These are phyloP conservation scores for Galerina marginata DNA, from an alignment of 768 basidiomycete genomes.

Conservation along the genomic window DNA sequence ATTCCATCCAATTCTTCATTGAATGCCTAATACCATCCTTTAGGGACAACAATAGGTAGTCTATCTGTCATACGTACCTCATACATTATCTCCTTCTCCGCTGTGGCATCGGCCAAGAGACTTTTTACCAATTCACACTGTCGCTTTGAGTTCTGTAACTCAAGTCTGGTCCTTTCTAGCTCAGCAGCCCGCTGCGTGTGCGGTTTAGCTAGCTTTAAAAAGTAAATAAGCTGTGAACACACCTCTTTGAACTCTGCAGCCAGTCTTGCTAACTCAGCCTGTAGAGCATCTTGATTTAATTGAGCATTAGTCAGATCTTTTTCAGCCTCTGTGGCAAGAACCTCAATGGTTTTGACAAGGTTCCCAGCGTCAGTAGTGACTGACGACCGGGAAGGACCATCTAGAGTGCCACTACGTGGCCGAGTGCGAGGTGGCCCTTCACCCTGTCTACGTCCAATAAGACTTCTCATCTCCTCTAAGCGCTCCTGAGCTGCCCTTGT, in stretches of 20 bases:
- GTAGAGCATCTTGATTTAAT: conserved; percentile 60
- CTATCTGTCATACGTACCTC: conserved; percentile 56
- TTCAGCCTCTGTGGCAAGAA: conserved; percentile 63
- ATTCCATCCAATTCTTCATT: conserved; percentile 93
- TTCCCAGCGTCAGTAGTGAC: conserved; percentile 37
- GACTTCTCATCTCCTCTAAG: conserved; percentile 81
- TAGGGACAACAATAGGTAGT: background rate
- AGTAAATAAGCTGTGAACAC: conserved; percentile 17
- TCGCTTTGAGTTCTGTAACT: conserved; percentile 71
- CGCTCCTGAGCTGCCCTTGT: conserved; percentile 78
- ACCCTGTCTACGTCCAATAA: conserved; percentile 65
- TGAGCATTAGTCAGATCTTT: conserved; percentile 54
- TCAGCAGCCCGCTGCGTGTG: conserved; percentile 59
- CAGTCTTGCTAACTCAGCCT: conserved; percentile 53
- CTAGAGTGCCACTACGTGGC: conserved; percentile 44
- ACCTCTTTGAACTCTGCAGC: conserved; percentile 65
- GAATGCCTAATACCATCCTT: conserved; percentile 65
- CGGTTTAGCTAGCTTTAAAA: background rate
- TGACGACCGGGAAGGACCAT: conserved; percentile 33
- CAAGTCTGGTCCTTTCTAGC: conserved; percentile 63
- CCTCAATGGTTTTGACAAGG: conserved; percentile 52
- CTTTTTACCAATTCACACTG: conserved; percentile 83
- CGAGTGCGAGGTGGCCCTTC: conserved; percentile 57
- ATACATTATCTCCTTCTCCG: conserved; percentile 93
- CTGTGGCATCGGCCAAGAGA: conserved; percentile 74